These are phyloP conservation scores for Lactuca saligna DNA, from an alignment of 129 eudicot genomes.

Conservation along the genomic window DNA sequence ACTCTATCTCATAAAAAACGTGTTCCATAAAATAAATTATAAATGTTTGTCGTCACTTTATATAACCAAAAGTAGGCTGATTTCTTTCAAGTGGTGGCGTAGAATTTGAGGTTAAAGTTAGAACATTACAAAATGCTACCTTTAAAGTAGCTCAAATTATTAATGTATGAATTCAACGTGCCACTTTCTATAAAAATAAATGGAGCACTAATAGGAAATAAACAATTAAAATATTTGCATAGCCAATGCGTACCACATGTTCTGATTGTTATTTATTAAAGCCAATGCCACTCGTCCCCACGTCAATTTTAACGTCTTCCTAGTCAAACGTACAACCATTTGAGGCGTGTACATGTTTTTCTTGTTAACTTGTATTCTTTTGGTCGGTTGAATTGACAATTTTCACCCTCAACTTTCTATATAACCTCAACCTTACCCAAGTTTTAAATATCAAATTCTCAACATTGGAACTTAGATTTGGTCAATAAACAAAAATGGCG, in stretches of 20 bases:
- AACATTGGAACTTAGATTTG: slow-evolving; percentile 21
- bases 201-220: slow-evolving; percentile 20
- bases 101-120: neutral
- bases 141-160: slow-evolving; percentile 11
- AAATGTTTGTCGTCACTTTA: neutral
- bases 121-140: neutral
- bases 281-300: neutral
- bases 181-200: slow-evolving; percentile 16
- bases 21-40: neutral
- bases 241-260: slow-evolving; percentile 28
- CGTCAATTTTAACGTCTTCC: slow-evolving; percentile 13
- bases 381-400: slow-evolving; percentile 34
- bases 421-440: neutral
- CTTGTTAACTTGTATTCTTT: neutral
- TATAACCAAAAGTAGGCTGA: neutral
- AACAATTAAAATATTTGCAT: neutral
- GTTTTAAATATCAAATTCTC: slow-evolving; percentile 6
- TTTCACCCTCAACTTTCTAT: slow-evolving; percentile 24
- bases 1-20: neutral
- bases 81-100: neutral
- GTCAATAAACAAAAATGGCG: slow-evolving; percentile 24
- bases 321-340: slow-evolving; percentile 29
- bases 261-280: slow-evolving; percentile 24
- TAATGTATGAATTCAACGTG: slow-evolving; percentile 3
- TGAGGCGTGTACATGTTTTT: neutral